Base-by-base conservation (phyloP, 1,284 basidiomycete species). In the Blastosporella zonata region DNA sequence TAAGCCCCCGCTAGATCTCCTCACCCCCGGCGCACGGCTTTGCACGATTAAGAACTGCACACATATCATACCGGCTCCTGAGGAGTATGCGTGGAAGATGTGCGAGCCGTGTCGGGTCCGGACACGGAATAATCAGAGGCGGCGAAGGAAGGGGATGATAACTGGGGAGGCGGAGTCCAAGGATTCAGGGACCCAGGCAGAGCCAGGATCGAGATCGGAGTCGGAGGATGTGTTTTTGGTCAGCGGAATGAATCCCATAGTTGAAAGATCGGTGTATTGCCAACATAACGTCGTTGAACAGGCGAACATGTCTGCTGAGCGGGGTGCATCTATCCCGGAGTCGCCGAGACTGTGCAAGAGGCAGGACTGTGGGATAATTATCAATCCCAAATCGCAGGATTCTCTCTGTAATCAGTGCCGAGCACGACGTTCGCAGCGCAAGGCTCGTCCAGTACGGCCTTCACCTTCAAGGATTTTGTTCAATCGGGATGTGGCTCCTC, bases 61-160 rank as follows among this genome's bases (percentile, higher is more conserved):
- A 2, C 55, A 56, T 20, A 48, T 59, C 22, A 46, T 61, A 15
- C 57, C 58, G 5, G 27, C 50, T 3, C 34, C 17, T 2, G 49
- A 27, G 20, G 56, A 60, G 47, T 61, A 60, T 41, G 33, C 43
- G n/a, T 55, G 49, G 50, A 54, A 55, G 44, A 43, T 52, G 46
- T 61, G 60, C n/a, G 47, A 50, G 37, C 40, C 48, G 9, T 59
- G 56, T 43, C 52, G 50, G n/a, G 47, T 44, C 9, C 50, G 47
- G 6, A 52, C 42, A 13, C 50, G 50, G 41, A 40, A 46, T 3
- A 37, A 23, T n/a, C 34, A 43, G 22, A 43, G 10, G 39, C 27
- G 23, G n/a, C 37, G 31, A 18, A 36, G 12, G 47, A 47, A 36
- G 33, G 37, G 36, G 21, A 37, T 5, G 6, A 27, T 6, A 27